These are phyloP conservation scores for Kwoniella mangroviensis DNA, from an alignment of 768 basidiomycete genomes.

Conservation along the genomic window DNA sequence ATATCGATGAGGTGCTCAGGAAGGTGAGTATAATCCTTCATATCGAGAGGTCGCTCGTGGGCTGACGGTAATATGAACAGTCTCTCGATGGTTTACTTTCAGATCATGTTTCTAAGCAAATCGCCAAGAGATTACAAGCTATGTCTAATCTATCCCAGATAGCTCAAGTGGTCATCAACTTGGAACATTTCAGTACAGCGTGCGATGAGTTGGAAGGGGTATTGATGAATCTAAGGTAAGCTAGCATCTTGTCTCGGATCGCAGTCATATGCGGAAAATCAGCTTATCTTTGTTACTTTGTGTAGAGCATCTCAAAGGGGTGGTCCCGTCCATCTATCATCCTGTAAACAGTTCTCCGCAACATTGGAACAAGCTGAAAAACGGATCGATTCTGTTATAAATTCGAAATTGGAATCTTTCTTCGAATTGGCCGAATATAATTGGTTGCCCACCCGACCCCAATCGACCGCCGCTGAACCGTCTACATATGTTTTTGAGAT, in stretches of 20 bases:
- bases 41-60: background rate
- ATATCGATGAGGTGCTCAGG: constrained; percentile 87
- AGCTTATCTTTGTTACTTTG: background rate
- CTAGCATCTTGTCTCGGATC: background rate
- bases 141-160: constrained; percentile 86
- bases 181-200: constrained; percentile 87
- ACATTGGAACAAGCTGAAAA: constrained; percentile 72
- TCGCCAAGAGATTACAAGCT: constrained; percentile 72
- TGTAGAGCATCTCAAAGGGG: constrained; percentile 79
- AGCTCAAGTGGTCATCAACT: constrained; percentile 87
- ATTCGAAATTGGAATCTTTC: constrained; percentile 91
- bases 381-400: constrained; percentile 80
- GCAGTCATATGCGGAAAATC: background rate
- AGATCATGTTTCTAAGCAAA: constrained; percentile 69
- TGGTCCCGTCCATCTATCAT: constrained; percentile 73
- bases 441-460: constrained; percentile 70
- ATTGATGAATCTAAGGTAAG: constrained; percentile 78
- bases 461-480: constrained; percentile 65
- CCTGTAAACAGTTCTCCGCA: constrained; percentile 67
- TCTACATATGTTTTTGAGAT: constrained; percentile 95
- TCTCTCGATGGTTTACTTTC: constrained; percentile 83
- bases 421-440: constrained; percentile 94
- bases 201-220: constrained; percentile 83
- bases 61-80: constrained; percentile 59
- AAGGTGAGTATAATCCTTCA: constrained; percentile 64